Base-by-base conservation (phyloP, 306 rosid species). In the Vicia villosa region DNA sequence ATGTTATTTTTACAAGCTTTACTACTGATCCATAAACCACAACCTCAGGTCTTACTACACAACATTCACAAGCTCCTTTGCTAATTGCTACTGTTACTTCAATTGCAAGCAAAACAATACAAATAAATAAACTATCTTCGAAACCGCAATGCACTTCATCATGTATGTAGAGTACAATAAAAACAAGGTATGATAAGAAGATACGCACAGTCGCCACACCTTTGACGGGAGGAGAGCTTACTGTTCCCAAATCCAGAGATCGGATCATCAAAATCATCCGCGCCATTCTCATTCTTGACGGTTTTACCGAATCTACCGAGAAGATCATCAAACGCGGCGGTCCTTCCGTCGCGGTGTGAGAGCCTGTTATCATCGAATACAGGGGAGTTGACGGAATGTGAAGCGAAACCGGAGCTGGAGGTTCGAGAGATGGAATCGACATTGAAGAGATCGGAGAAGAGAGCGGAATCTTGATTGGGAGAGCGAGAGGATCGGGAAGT, bases 311-410 rank as follows among this genome's bases (percentile, higher is more conserved):
- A 88, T 10, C 95, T 89, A 1, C 85, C 96, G 10, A 89, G 92
- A 73, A 94, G 88, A 70, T 88, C 95, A 49, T 94, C 99, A 42
- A 94, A 83, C n/a, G 86, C 87, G 24, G 83, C n/a, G 60, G 52
- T 21, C 22, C 34, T 61, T 24, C 61, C 37, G 17, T 55, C 14
- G 17, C 5, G 50, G 17, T 5, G 52, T n/a, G 52, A 46, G 8
- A 15, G 21, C 2, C 12, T 52, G 4, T 84, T 97, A 37, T 90
- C 96, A 43, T 86, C 97, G 60, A 73, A 88, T 5, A 80, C 91
- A 6, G 97, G 96, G 4, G 94, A 58, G 71, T 72, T 79, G 32
- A 76, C 37, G 11, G 90, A 69, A 77, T 78, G 80, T 4, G 79
- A 54, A 46, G 73, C 85, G 22, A 83, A 65, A 76, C 70, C 82